These are phyloP conservation scores for Daldinia sp. DNA, from an alignment of 2,329 filamentous ascomycete species.

Conservation along the genomic window DNA sequence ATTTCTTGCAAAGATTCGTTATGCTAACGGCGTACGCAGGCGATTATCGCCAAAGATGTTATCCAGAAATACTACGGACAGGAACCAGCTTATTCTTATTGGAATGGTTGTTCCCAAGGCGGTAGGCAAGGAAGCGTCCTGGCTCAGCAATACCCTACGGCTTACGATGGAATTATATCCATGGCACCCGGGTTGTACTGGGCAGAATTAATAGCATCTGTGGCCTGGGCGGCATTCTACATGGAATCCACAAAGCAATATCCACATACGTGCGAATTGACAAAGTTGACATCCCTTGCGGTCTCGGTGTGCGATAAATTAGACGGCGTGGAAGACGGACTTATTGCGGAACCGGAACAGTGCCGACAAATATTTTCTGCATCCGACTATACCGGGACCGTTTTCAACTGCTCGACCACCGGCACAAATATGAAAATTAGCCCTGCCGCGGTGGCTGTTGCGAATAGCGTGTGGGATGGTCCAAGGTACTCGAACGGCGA, in stretches of 20 bases:
- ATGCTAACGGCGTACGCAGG: not conserved
- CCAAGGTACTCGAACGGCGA: slow-evolving; percentile 10
- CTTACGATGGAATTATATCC: slow-evolving; percentile 52
- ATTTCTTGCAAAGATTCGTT: not conserved
- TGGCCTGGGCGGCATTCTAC: slow-evolving; percentile 1
- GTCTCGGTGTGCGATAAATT: not conserved
- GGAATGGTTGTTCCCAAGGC: slow-evolving; percentile 60
- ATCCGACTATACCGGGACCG: not conserved
- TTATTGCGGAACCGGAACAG: not conserved
- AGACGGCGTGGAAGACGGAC: not conserved
- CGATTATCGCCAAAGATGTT: slow-evolving; percentile 52
- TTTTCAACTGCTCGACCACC: not conserved
- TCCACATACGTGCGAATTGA: slow-evolving; percentile 12
- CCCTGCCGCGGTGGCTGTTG: not conserved
- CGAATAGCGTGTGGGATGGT: slow-evolving; percentile 43
- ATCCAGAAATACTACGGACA: slow-evolving; percentile 53
- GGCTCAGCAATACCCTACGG: slow-evolving; percentile 56
- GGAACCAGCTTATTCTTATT: slow-evolving; percentile 54
- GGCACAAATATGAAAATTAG: not conserved
- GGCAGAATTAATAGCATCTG: slow-evolving; percentile 31
- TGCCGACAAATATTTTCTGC: not conserved
- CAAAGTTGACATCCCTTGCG: not conserved
- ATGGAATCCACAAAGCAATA: slow-evolving; percentile 13
- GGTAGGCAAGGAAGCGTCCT: slow-evolving; percentile 59
- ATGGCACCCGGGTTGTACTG: not conserved